Percentiles rank a stretch among this genome's conserved stretches.
Conservation (phyloP, 768 basidiomycete species). For the Pleurotus platypus region DNA sequence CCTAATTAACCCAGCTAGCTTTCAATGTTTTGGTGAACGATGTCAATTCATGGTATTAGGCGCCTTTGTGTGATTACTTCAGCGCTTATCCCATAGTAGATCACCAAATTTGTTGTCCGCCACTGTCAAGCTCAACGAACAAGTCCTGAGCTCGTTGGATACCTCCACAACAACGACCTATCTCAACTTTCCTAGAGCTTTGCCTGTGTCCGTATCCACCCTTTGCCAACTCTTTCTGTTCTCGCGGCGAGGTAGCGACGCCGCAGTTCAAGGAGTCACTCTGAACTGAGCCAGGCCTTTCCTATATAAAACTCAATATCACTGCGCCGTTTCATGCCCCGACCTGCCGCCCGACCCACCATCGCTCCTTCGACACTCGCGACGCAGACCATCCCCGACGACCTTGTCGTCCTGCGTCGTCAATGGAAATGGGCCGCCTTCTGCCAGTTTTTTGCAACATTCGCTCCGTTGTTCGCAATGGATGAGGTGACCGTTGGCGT, state of each 20-base stretch:
- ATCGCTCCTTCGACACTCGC: not conserved
- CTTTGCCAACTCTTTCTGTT: not conserved
- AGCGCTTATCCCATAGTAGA: not conserved
- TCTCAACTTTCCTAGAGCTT: not conserved
- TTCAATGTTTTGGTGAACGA: no score
- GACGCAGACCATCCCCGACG: constrained; percentile 19
- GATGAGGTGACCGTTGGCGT: constrained; percentile 68
- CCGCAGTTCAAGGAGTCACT: not conserved
- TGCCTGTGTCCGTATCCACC: not conserved
- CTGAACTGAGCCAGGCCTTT: constrained; percentile 8
- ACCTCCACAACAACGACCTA: not conserved
- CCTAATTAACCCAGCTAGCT: not conserved
- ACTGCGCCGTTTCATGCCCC: constrained; percentile 7
- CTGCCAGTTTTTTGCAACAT: constrained; percentile 87
- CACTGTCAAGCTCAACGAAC: constrained; percentile 1
- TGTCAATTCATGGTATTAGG: no score
- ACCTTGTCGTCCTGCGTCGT: constrained; percentile 57
- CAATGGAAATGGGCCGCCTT: constrained; percentile 95
- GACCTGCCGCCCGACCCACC: constrained; percentile 10
- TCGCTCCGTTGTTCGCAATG: constrained; percentile 69
- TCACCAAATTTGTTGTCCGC: constrained; percentile 2
- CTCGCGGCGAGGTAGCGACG: no score
- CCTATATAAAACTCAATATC: constrained; percentile 6
- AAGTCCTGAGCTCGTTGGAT: not conserved
- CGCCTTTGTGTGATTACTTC: no score